These are phyloP conservation scores for Polytrichum commune DNA, from an alignment of 225 moss, liverwort and hornwort species.

Conservation along the genomic window DNA sequence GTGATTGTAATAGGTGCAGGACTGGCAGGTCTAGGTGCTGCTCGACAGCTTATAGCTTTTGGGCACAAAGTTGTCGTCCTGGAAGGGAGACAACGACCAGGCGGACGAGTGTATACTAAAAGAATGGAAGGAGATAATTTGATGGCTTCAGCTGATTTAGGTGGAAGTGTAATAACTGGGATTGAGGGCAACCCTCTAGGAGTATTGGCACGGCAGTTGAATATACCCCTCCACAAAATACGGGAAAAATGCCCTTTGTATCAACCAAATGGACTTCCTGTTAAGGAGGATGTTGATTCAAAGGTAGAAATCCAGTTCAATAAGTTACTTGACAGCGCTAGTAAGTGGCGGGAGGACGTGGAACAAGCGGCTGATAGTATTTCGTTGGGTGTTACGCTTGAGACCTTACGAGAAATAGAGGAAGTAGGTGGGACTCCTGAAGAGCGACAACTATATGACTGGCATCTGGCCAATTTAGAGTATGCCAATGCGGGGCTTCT, in stretches of 20 bases:
- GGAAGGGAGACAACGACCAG: constrained; percentile 42
- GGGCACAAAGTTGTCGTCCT: constrained; percentile 44
- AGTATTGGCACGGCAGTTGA: constrained; percentile 43
- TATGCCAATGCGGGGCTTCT: constrained; percentile 50
- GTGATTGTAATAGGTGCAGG: constrained; percentile 45
- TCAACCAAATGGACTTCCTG: constrained; percentile 26
- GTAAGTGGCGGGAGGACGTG: constrained; percentile 44
- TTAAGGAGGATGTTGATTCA: constrained; percentile 32
- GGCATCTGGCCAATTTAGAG: constrained; percentile 54
- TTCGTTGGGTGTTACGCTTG: constrained; percentile 42
- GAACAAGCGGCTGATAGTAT: constrained; percentile 27
- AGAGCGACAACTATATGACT: constrained; percentile 45
- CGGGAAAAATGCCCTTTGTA: constrained; percentile 41
- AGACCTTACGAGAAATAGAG: constrained; percentile 26
- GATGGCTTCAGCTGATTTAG: constrained; percentile 35
- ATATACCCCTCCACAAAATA: constrained; percentile 40
- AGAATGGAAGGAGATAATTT: constrained; percentile 33
- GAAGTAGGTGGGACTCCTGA: constrained; percentile 21
- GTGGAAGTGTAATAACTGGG: constrained; percentile 44
- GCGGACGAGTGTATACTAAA: constrained; percentile 47
- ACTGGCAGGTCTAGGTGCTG: constrained; percentile 41
- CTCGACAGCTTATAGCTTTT: constrained; percentile 45
- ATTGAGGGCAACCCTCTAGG: constrained; percentile 51
- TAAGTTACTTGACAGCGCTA: constrained; percentile 41
- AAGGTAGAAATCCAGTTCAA: constrained; percentile 48